Percentiles rank a stretch among this genome's conserved stretches.
phyloP scores from a whole-genome alignment of 495 filamentous ascomycete species.

The Penicillium ochrochloron region DNA sequence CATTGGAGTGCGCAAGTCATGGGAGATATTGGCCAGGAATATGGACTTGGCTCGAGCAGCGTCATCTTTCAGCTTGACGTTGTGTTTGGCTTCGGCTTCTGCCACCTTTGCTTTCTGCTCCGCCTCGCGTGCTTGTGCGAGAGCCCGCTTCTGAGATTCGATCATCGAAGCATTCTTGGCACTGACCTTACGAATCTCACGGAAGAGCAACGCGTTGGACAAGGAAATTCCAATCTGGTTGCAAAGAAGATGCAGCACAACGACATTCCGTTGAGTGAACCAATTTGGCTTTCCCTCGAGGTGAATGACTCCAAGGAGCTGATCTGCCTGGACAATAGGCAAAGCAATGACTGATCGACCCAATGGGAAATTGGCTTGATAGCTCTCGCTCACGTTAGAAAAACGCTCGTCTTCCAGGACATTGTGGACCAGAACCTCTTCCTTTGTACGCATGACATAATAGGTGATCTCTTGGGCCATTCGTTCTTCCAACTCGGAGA shows the following conservation, averaged over 20 bases:
- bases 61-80: conserved; percentile 88
- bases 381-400: conserved; percentile 74
- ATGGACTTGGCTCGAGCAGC: conserved; percentile 89
- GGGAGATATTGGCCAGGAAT: conserved; percentile 91
- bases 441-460: conserved; percentile 82
- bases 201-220: conserved; percentile 85
- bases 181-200: conserved; percentile 76
- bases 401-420: conserved; percentile 85
- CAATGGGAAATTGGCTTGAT: conserved; percentile 66
- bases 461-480: conserved; percentile 80
- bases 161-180: conserved; percentile 87
- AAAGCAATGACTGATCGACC: conserved; percentile 83
- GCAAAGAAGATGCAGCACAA: conserved; percentile 81
- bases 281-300: conserved; percentile 83
- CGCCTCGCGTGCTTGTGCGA: conserved; percentile 77
- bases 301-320: conserved; percentile 82
- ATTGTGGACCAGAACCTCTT: conserved; percentile 82
- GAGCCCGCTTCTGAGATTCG: conserved; percentile 78
- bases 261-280: conserved; percentile 87
- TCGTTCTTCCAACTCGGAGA: conserved; percentile 64
- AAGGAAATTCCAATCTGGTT: conserved; percentile 90
- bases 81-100: conserved; percentile 81
- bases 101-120: conserved; percentile 83
- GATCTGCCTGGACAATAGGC: conserved; percentile 78
- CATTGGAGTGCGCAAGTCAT: conserved; percentile 83